Evolutionary conservation across 108 stramenopile genomes (phyloP).

Genomic region (Cyclotella sp.): DNA sequence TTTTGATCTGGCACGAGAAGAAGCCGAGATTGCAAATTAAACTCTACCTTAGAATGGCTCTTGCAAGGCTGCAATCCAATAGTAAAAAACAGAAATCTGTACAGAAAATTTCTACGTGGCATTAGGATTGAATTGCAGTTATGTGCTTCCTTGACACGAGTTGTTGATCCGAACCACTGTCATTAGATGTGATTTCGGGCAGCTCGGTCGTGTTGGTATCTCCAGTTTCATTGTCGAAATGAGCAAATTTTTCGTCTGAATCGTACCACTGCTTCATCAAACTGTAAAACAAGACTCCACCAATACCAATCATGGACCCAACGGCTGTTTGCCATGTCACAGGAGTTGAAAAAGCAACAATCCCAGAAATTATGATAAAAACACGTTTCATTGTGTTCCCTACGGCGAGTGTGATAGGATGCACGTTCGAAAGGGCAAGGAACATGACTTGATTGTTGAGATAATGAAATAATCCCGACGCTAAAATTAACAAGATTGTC

Average conservation of each 20-base stretch:
- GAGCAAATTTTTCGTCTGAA: background rate
- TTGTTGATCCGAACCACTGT: background rate
- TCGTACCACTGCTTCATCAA: slow-evolving; percentile 54
- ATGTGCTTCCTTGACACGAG: background rate
- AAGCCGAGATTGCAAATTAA: no score
- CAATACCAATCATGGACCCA: slow-evolving; percentile 52
- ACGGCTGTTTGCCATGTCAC: slow-evolving; percentile 49
- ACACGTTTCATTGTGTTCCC: slow-evolving; percentile 86
- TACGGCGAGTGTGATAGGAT: slow-evolving; percentile 80
- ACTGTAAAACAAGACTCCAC: slow-evolving; percentile 55
- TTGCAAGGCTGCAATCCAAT: no score
- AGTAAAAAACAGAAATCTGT: no score
- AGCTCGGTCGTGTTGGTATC: background rate
- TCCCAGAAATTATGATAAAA: slow-evolving; percentile 67
- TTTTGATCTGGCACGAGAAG: no score
- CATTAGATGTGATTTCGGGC: background rate
- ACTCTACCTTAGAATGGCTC: no score
- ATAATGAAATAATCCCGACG: slow-evolving; percentile 73
- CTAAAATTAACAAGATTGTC: slow-evolving; percentile 28
- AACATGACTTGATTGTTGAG: slow-evolving; percentile 87
- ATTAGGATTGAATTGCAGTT: background rate
- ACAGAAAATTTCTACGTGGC: background rate
- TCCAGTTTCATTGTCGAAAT: background rate
- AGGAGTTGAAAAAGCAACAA: slow-evolving; percentile 71
- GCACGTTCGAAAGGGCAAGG: slow-evolving; percentile 61